Evolutionary conservation across 352 stramenopile genomes (phyloP).

Genomic region (Phytophthora fragariae): DNA sequence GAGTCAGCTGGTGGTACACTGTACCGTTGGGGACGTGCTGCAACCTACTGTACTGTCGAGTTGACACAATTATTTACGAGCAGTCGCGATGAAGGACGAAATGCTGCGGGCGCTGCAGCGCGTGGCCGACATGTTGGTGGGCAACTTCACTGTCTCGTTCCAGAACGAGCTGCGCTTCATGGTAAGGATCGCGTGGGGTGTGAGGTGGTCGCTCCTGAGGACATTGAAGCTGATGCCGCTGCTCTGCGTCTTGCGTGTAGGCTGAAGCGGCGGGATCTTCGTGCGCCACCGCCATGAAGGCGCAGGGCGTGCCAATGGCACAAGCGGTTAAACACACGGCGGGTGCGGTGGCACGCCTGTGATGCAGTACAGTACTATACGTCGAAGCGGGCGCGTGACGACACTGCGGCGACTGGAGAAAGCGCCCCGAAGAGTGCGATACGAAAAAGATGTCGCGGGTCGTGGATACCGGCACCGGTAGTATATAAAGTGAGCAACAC

Average conservation of each 20-base stretch:
- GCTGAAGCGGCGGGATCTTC: slow-evolving; percentile 74
- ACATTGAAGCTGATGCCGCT: background rate
- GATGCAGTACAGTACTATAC: background rate
- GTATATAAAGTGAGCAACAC: slow-evolving; percentile 19
- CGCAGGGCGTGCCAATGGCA: slow-evolving; percentile 77
- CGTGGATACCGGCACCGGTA: slow-evolving; percentile 1
- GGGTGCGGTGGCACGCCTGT: slow-evolving; percentile 69
- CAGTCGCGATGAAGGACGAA: slow-evolving; percentile 65
- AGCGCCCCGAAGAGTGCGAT: slow-evolving; percentile 9
- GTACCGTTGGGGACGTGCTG: background rate
- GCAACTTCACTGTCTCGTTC: slow-evolving; percentile 85
- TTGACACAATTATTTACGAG: slow-evolving; percentile 1
- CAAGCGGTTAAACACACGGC: slow-evolving; percentile 78
- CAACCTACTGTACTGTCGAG: background rate
- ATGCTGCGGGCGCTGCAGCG: slow-evolving; percentile 64
- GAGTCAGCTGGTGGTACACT: slow-evolving; percentile 13
- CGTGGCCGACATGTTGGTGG: slow-evolving; percentile 78
- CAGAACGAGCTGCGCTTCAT: slow-evolving; percentile 91
- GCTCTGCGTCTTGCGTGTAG: slow-evolving; percentile 36
- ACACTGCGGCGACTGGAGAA: slow-evolving; percentile 21
- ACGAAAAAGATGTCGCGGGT: background rate
- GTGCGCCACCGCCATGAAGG: slow-evolving; percentile 64
- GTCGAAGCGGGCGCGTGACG: slow-evolving; percentile 4
- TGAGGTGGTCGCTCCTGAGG: background rate
- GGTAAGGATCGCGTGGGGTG: slow-evolving; percentile 39